A percentile compares a stretch with the other conserved stretches of the same genome.
These are phyloP conservation scores for Penicillium canariense DNA, from an alignment of 495 filamentous ascomycete species.

Conservation along the genomic window DNA sequence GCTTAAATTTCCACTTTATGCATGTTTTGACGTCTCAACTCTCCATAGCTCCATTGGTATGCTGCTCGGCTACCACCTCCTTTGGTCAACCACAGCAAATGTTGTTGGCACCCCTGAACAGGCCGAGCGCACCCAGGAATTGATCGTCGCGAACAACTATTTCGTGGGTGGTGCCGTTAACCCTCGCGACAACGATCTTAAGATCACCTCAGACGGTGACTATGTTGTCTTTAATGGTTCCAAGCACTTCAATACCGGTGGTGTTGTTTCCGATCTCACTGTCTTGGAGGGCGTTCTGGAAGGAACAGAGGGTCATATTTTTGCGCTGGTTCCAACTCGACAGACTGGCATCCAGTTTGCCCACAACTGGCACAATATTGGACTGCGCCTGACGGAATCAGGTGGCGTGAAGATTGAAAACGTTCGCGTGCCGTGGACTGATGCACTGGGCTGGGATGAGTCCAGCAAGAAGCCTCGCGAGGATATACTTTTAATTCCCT, in stretches of 20 bases:
- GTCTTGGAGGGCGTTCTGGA: slow-evolving; percentile 58
- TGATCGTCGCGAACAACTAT: slow-evolving; percentile 58
- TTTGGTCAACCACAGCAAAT: slow-evolving; percentile 57
- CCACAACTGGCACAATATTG: slow-evolving; percentile 62
- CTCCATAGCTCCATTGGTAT: slow-evolving; percentile 48
- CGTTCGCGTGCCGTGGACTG: slow-evolving; percentile 51
- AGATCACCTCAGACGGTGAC: slow-evolving; percentile 50
- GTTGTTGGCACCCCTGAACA: slow-evolving; percentile 57
- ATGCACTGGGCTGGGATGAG: slow-evolving; percentile 57
- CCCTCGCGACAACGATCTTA: slow-evolving; percentile 56
- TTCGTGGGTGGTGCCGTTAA: slow-evolving; percentile 64
- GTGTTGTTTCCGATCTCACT: slow-evolving; percentile 59
- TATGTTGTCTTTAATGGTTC: slow-evolving; percentile 54
- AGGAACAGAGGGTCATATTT: slow-evolving; percentile 56
- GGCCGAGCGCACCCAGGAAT: slow-evolving; percentile 46
- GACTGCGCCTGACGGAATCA: slow-evolving; percentile 59
- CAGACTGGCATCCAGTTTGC: slow-evolving; percentile 55
- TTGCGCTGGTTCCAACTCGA: slow-evolving; percentile 51
- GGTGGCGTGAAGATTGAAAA: slow-evolving; percentile 57
- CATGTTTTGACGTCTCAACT: background rate
- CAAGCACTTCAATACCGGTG: slow-evolving; percentile 63
- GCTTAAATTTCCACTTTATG: background rate
- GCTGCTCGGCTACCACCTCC: slow-evolving; percentile 60
- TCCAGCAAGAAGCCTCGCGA: slow-evolving; percentile 43
- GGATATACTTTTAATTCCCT: slow-evolving; percentile 46